Evolutionary conservation across 1,139 yeast genomes (phyloP).

Genomic region (Sugiyamaella paludigena): DNA sequence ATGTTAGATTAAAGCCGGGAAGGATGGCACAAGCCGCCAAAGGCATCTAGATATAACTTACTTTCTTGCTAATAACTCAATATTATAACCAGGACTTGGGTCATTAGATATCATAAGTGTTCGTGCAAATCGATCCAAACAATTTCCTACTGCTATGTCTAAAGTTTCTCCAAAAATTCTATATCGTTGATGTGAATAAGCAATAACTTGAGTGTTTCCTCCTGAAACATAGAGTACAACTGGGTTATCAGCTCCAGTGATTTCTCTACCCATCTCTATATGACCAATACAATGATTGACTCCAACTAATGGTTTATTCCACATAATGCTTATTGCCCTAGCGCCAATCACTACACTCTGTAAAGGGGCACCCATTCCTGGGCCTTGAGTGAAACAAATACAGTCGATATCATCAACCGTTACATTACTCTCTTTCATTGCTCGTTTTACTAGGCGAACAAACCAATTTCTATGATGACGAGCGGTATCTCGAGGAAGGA

Average conservation of each 20-base stretch:
- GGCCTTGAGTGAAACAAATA: slow-evolving; percentile 95
- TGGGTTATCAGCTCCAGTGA: slow-evolving; percentile 92
- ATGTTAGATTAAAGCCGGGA: slow-evolving; percentile 4
- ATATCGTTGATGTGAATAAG: slow-evolving; percentile 88
- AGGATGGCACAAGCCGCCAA: background rate
- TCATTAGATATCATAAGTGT: slow-evolving; percentile 83
- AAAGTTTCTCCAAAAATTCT: slow-evolving; percentile 96
- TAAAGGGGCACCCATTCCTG: slow-evolving; percentile 99
- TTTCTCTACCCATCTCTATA: slow-evolving; percentile 98
- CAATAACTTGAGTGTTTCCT: slow-evolving; percentile 97
- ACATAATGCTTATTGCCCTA: slow-evolving; percentile 73
- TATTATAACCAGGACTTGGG: slow-evolving; percentile 97
- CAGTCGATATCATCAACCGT: slow-evolving; percentile 65
- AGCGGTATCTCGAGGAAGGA: slow-evolving; percentile 93
- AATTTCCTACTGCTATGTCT: slow-evolving; percentile 96
- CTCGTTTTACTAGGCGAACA: slow-evolving; percentile 67
- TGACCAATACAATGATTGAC: slow-evolving; percentile 98
- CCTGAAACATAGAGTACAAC: slow-evolving; percentile 97
- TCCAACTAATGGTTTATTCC: slow-evolving; percentile 85
- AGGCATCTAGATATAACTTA: slow-evolving; percentile 6
- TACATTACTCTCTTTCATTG: slow-evolving; percentile 65
- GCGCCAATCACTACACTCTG: slow-evolving; percentile 94
- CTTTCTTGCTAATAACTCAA: slow-evolving; percentile 86
- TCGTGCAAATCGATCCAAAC: slow-evolving; percentile 93
- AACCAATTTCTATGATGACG: slow-evolving; percentile 96